Evolutionary conservation across 2,329 filamentous ascomycete genomes (phyloP), one percentile per base, ranked within the genome.

Genomic region (Penicillium griseofulvum): DNA sequence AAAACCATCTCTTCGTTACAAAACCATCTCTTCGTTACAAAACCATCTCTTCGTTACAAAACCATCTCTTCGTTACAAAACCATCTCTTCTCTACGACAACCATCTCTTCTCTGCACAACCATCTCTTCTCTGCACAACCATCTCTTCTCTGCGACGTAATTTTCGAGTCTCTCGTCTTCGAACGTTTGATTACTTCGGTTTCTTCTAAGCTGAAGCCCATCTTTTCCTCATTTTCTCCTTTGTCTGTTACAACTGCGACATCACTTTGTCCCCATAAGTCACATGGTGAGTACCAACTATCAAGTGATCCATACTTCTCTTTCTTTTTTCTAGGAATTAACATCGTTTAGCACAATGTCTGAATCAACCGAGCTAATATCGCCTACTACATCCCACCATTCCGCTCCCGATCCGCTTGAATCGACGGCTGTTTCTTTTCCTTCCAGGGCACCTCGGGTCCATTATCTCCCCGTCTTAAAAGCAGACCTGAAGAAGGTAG

Each of bases 391-490:
- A 7, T 29, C 41, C 11, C 22, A 26, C 14, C 24, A 17, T 9
- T 43, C 41, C 5, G 26, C 16, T 16, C 41, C 24, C 4, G 24
- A 12, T 43, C 12, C 16, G 4, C 16, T 43, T 11, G 5, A 19
- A 19, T 41, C 38, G 2, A 24, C 19, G 7, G 1, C 19, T 6
- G 3, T 5, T 26, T 24, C 22, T 26, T 41, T 24, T 24, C 41
- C 41, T 31, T 19, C 26, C 16, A 44, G n/a, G 16, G 8, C n/a
- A 31, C 22, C 24, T 11, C 24, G 0, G 9, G 26, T 44, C 17
- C 26, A 44, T 8, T n/a, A 29, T 9, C 87, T 90, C 54, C 89
- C 87, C 0, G 19, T 11, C 3, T 17, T 37, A 4, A 26, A 38
- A 14, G 22, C 22, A 28, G 22, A 37, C 8, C 33, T 48, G 22